Base-by-base conservation (phyloP, 306 rosid species). In the Dicorynia guianensis region DNA sequence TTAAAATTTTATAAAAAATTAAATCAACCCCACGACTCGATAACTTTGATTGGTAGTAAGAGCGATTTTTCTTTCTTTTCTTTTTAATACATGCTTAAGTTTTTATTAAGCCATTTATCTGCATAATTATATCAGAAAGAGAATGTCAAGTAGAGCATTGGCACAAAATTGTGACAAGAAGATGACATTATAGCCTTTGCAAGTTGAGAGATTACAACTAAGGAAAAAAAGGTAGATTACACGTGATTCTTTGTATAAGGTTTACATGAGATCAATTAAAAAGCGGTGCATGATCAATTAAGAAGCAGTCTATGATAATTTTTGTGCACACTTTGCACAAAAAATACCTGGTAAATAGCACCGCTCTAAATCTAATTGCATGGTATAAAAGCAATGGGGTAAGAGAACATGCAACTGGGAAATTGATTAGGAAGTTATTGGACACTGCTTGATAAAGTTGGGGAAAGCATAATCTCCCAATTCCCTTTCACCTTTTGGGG, bases 81-180 rank as follows among this genome's bases (percentile, higher is more conserved):
- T 3, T 44, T 17, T 19, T 56, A 7, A 48, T 3, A n/a, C 4
- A 12, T 30, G 68, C 57, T 46, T 11, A 2, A 52, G 40, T 47
- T 76, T 12, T 66, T 48, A 44, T 76, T 66, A 34, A 55, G 74
- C 67, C 62, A 67, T 47, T 58, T 57, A 7, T 67, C 34, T 12
- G 43, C 80, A 76, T 57, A 59, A 58, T 74, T 67, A 67, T 67
- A 46, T 76, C 68, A 67, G 61, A 67, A 76, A 67, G 69, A 20
- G 69, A 14, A 43, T 47, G 18, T 48, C 13, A n/a, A 52, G 63
- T 39, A 52, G 63, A 63, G 36, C 25, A 52, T 63, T 63, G 43
- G 46, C 60, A 56, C 44, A 47, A 58, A 48, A 76, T 43, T 46
- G 39, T 58, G 44, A 67, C 39, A 34, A 67, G 35, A 47, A 55